Evolutionary conservation across 2,329 filamentous ascomycete genomes (phyloP).

Genomic region (Cladophialophora yegresii): DNA sequence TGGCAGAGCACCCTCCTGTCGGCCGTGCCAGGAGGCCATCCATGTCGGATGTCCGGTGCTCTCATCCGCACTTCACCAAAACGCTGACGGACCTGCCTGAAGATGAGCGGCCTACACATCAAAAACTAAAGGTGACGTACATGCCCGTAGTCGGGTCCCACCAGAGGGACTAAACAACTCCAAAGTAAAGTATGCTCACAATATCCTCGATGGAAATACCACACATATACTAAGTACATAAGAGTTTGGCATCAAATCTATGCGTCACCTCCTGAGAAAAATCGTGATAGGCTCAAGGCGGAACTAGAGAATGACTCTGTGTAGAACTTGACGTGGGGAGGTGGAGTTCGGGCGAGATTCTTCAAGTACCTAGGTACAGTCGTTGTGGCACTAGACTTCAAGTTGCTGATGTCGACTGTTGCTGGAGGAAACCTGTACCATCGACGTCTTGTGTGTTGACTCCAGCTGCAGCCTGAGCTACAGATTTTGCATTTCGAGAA

Average conservation of each 20-base stretch:
- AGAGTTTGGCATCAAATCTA: slow-evolving; percentile 41
- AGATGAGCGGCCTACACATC: slow-evolving; percentile 25
- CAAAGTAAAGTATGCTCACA: slow-evolving; percentile 49
- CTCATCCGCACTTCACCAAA: slow-evolving; percentile 42
- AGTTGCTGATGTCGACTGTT: slow-evolving; percentile 35
- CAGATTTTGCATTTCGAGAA: slow-evolving; percentile 38
- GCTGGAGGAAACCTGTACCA: slow-evolving; percentile 32
- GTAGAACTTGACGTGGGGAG: not conserved
- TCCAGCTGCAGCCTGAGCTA: slow-evolving; percentile 42
- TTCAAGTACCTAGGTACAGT: slow-evolving; percentile 48
- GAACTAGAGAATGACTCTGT: slow-evolving; percentile 18
- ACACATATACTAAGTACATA: slow-evolving; percentile 11
- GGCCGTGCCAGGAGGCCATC: slow-evolving; percentile 14
- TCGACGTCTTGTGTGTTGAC: slow-evolving; percentile 43
- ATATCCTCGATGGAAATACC: slow-evolving; percentile 47
- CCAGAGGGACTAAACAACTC: slow-evolving; percentile 38
- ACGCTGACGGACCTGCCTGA: slow-evolving; percentile 31
- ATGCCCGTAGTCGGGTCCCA: not conserved
- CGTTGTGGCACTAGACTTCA: slow-evolving; percentile 49
- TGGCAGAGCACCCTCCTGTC: slow-evolving; percentile 25
- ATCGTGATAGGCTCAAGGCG: slow-evolving; percentile 18
- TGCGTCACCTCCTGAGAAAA: slow-evolving; percentile 46
- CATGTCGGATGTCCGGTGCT: slow-evolving; percentile 40
- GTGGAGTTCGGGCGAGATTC: slow-evolving; percentile 47
- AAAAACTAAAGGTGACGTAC: slow-evolving; percentile 12